These are phyloP conservation scores for Coemansia sp. DNA, from an alignment of 192 early-diverging fungal species.

Conservation along the genomic window DNA sequence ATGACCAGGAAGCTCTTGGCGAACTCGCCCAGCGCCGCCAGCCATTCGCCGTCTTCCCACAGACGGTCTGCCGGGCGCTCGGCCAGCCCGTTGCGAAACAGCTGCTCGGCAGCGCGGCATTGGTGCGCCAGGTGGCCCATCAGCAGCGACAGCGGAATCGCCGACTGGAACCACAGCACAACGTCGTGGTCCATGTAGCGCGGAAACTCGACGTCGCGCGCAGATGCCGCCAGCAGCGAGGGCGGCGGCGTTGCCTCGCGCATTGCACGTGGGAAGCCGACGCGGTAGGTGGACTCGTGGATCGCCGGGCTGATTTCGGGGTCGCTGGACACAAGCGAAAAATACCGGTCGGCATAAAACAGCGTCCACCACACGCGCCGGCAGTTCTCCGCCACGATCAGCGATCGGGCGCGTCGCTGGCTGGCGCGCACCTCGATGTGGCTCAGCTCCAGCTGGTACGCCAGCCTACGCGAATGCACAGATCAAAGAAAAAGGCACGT, in stretches of 20 bases:
- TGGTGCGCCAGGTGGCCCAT: slow-evolving; percentile 50
- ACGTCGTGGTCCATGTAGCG: slow-evolving; percentile 52
- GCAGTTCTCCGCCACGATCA: slow-evolving; percentile 53
- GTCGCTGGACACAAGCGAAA: slow-evolving; percentile 45
- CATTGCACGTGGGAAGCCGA: slow-evolving; percentile 49
- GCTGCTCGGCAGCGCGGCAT: slow-evolving; percentile 43
- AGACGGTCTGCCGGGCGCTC: slow-evolving; percentile 32
- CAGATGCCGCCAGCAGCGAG: not conserved
- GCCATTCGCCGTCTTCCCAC: slow-evolving; percentile 47
- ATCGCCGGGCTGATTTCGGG: slow-evolving; percentile 40
- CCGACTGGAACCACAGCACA: slow-evolving; percentile 50
- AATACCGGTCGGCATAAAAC: slow-evolving; percentile 49
- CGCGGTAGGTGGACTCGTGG: slow-evolving; percentile 46
- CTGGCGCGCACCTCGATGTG: slow-evolving; percentile 48
- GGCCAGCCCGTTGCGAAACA: slow-evolving; percentile 43
- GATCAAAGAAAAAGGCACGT: not conserved
- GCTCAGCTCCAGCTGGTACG: slow-evolving; percentile 49
- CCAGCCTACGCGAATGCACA: slow-evolving; percentile 30
- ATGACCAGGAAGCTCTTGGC: slow-evolving; percentile 48
- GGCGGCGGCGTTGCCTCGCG: slow-evolving; percentile 47
- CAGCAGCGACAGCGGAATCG: slow-evolving; percentile 48
- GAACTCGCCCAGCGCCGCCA: slow-evolving; percentile 39
- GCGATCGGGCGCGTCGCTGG: slow-evolving; percentile 47
- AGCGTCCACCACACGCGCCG: slow-evolving; percentile 52
- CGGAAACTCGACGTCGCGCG: slow-evolving; percentile 32